Conservation (phyloP, 805 yeast species). For the Tetrapisispora iriomotensis region DNA sequence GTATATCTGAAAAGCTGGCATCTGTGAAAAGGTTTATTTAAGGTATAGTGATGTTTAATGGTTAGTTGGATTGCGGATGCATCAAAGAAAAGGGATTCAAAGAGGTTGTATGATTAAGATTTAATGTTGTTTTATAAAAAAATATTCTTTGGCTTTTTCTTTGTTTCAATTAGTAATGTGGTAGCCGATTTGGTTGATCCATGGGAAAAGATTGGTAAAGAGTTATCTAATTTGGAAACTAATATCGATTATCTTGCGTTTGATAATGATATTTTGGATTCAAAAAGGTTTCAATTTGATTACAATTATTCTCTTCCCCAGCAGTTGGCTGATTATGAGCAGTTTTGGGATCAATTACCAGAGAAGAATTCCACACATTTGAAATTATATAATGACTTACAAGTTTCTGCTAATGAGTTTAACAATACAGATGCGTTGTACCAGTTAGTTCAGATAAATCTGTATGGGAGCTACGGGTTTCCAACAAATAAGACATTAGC, state of each 20-base stretch:
- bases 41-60: too few species aligned
- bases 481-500: conserved; percentile 51
- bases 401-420: conserved; percentile 18
- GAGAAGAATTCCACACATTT: conserved; percentile 9
- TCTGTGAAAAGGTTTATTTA: too few species aligned
- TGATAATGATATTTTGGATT: background rate
- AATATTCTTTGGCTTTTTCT: background rate
- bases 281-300: conserved; percentile 15
- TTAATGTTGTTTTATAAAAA: too few species aligned
- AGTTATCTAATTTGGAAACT: background rate
- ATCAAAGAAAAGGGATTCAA: too few species aligned
- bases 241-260: background rate
- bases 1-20: too few species aligned
- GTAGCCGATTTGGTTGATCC: conserved; percentile 7
- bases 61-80: too few species aligned
- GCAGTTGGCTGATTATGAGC: conserved; percentile 7
- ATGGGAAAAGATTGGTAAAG: conserved; percentile 13
- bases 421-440: conserved; percentile 41
- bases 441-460: conserved; percentile 47
- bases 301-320: conserved; percentile 16
- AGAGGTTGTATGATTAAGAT: too few species aligned
- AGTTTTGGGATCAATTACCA: conserved; percentile 5
- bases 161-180: background rate
- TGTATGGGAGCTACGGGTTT: conserved; percentile 54
- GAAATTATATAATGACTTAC: conserved; percentile 12